A percentile compares a stretch with the other conserved stretches of the same genome.
These are phyloP conservation scores for Brassica juncea DNA, from an alignment of 345 rosid species.

Conservation along the genomic window DNA sequence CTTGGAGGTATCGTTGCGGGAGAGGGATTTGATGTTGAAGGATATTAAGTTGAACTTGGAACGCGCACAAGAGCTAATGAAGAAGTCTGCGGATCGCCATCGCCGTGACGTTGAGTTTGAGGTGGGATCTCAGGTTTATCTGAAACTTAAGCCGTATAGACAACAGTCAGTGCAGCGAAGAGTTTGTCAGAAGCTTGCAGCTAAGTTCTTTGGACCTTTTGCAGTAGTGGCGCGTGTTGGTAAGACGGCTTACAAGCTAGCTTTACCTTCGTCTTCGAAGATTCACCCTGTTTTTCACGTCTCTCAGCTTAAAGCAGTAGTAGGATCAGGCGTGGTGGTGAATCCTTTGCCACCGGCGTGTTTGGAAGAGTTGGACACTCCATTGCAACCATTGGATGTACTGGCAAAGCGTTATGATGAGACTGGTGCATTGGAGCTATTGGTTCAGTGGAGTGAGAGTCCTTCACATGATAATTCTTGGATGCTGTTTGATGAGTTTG, in stretches of 20 bases:
- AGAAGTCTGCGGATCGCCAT: too few relatives aligned
- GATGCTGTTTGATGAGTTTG: not conserved
- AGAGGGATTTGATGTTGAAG: too few relatives aligned
- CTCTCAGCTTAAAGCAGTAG: too few relatives aligned
- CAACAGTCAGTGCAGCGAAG: not conserved
- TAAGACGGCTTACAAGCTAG: not conserved
- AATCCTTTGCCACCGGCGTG: not conserved
- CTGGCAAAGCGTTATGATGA: not conserved
- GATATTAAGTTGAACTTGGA: too few relatives aligned
- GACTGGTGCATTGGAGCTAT: not conserved
- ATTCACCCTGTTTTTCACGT: not conserved
- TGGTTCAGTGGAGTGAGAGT: not conserved
- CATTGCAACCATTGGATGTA: not conserved
- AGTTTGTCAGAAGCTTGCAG: not conserved
- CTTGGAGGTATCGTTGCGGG: too few relatives aligned
- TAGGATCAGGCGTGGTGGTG: not conserved
- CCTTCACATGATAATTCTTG: not conserved
- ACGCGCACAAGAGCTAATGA: too few relatives aligned
- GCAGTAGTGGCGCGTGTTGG: not conserved
- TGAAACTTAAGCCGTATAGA: not conserved
- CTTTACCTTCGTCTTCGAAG: not conserved
- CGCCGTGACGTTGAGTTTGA: not conserved
- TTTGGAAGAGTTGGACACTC: not conserved
- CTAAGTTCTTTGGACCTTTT: not conserved
- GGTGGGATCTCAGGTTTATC: not conserved